Evolutionary conservation across 768 basidiomycete species (phyloP), one percentile per base, ranked within the genome.

Genomic region (Hygrophoropsis aurantiaca): DNA sequence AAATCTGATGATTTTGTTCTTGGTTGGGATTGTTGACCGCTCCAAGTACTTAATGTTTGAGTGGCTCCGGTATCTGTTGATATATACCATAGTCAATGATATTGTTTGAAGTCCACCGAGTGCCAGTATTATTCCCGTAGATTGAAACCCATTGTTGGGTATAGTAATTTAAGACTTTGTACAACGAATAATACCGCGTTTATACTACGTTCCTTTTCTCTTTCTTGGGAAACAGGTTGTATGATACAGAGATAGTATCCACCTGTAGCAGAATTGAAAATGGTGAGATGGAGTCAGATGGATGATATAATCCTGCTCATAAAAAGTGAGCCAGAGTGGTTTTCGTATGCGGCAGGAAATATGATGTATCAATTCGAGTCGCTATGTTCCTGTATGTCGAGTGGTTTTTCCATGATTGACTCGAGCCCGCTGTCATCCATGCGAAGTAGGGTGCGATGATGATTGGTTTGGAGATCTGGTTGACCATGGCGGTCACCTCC

Each of bases 1-100:
- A 20, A 49, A 21, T 56, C 56, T 23, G 68, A 67, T 11, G 71
- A 71, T 30, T 84, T 83, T 52, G 78, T 86, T n/a, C 70, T 77
- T 42, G 85, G 85, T 33, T 90, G 86, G 85, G 88, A 90, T 57
- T 90, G 88, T 58, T 86, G 58, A 76, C 54, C 15, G 10, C n/a
- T n/a, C n/a, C n/a, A n/a, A n/a, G n/a, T n/a, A n/a, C n/a, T n/a
- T n/a, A n/a, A n/a, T n/a, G n/a, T n/a, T n/a, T n/a, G n/a, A n/a
- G n/a, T n/a, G n/a, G n/a, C n/a, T n/a, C n/a, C n/a, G n/a, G n/a
- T n/a, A n/a, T n/a, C n/a, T n/a, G n/a, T n/a, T n/a, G n/a, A n/a
- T n/a, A n/a, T n/a, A n/a, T n/a, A n/a, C n/a, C n/a, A n/a, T n/a
- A n/a, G n/a, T n/a, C n/a, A n/a, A n/a, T n/a, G n/a, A n/a, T n/a